These are phyloP conservation scores for Pseudogymnoascus sp. DNA, from an alignment of 2,329 filamentous ascomycete genomes.

Conservation along the genomic window DNA sequence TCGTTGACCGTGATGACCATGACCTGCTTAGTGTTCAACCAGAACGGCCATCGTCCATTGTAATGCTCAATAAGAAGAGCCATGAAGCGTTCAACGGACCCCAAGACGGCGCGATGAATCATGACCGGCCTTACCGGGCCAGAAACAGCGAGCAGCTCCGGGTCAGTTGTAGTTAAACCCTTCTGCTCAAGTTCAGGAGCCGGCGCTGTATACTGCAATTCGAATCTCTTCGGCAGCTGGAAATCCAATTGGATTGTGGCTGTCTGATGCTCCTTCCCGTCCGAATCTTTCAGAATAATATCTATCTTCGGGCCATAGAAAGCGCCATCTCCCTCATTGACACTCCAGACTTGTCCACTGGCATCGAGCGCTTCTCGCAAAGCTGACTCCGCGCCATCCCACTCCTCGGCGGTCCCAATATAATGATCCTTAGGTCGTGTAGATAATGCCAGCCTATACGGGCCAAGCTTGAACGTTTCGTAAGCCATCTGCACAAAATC, in stretches of 20 bases:
- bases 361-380: constrained; percentile 56
- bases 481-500: constrained; percentile 71
- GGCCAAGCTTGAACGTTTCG: constrained; percentile 60
- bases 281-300: constrained; percentile 70
- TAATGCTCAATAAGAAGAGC: constrained; percentile 81
- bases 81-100: constrained; percentile 78
- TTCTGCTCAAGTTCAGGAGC: constrained; percentile 55
- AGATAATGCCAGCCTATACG: constrained; percentile 71
- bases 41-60: constrained; percentile 76
- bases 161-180: constrained; percentile 45
- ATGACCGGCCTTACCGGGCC: constrained; percentile 67
- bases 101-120: constrained; percentile 78
- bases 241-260: constrained; percentile 88
- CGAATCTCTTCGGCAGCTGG: constrained; percentile 77
- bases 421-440: constrained; percentile 71
- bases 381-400: constrained; percentile 61
- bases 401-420: constrained; percentile 69
- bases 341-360: constrained; percentile 61
- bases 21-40: constrained; percentile 75
- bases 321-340: constrained; percentile 78
- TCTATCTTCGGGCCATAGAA: constrained; percentile 94
- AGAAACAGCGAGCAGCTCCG: constrained; percentile 42
- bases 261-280: constrained; percentile 82
- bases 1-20: constrained; percentile 69
- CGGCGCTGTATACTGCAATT: constrained; percentile 66